Evolutionary conservation across 106 monocot species (phyloP), one percentile per base, ranked within the genome.

Genomic region (Cymbidium sinense): DNA sequence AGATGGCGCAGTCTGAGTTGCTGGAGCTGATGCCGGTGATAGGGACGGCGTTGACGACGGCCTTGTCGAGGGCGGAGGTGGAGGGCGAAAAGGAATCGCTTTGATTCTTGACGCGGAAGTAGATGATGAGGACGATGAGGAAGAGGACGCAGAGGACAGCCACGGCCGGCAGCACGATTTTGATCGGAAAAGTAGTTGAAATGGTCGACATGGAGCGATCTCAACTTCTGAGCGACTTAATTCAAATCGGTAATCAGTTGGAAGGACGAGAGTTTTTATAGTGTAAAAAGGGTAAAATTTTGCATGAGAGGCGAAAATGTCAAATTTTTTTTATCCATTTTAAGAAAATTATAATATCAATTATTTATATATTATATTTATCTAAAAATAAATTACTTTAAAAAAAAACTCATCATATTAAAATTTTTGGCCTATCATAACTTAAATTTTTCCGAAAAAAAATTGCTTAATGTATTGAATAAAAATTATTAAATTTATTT

Each of bases 1-100:
- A 87, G 9, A 87, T 87, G 29, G 84, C 74, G 71, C 87, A 87
- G 12, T 84, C 87, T 11, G 80, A 39, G 33, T 35, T 19, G 70
- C 34, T 43, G 80, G 72, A 62, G 61, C 10, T 21, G 61, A 62
- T 25, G 61, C 23, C 27, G 23, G 61, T 62, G 61, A 27, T 23
- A 25, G 61, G 61, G 61, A 62, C 23, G 23, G 61, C 5, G 5
- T 62, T 62, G 61, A 62, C 23, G 25, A 62, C n/a, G 25, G n/a
- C 61, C 23, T n/a, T 5, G 10, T 62, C 61, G 23, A 62, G 61
- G 7, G 61, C 25, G 9, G n/a, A 5, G 61, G 7, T 2, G 61
- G 61, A 62, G 61, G 61, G 0, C 23, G 61, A 62, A 27, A 25
- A 4, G 7, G 61, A 12, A 62, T 23, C 61, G 7, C n/a, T 62